Conservation (phyloP, 2,329 filamentous ascomycete genomes). For the Tolypocladium tundrense region DNA sequence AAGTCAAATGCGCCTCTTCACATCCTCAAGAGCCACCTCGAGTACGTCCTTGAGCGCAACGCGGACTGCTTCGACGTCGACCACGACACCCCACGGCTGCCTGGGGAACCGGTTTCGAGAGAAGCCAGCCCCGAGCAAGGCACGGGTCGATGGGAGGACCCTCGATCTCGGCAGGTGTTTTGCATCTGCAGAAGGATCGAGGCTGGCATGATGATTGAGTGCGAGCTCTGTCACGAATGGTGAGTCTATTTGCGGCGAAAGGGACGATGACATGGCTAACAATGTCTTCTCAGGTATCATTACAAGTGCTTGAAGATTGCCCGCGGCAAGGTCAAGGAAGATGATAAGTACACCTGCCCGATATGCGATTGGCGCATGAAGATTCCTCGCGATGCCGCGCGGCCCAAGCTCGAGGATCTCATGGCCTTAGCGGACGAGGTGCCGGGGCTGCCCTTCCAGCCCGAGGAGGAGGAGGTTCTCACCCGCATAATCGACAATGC, state of each 20-base stretch:
- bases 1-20: slow-evolving; percentile 96
- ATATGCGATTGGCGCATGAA: slow-evolving; percentile 97
- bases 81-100: slow-evolving; percentile 73
- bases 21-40: slow-evolving; percentile 89
- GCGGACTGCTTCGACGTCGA: slow-evolving; percentile 82
- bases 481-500: slow-evolving; percentile 81
- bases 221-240: slow-evolving; percentile 97
- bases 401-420: slow-evolving; percentile 89
- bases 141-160: slow-evolving; percentile 48
- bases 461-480: slow-evolving; percentile 83
- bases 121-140: slow-evolving; percentile 55
- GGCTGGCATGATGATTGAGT: slow-evolving; percentile 99
- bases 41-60: slow-evolving; percentile 85
- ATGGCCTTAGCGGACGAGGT: slow-evolving; percentile 79
- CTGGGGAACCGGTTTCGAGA: slow-evolving; percentile 83
- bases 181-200: slow-evolving; percentile 92
- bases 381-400: slow-evolving; percentile 90
- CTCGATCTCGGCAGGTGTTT: slow-evolving; percentile 69
- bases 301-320: slow-evolving; percentile 98
- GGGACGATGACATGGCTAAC: neutral
- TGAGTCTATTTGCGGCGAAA: slow-evolving; percentile 32
- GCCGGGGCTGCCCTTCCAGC: slow-evolving; percentile 73
- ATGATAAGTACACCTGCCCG: slow-evolving; percentile 95
- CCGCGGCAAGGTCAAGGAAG: slow-evolving; percentile 93
- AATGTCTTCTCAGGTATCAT: slow-evolving; percentile 60